A percentile compares a stretch with the other conserved stretches of the same genome.
Evolutionary conservation across 805 yeast species (phyloP).

Genomic region (Saccharomycopsis olivae): DNA sequence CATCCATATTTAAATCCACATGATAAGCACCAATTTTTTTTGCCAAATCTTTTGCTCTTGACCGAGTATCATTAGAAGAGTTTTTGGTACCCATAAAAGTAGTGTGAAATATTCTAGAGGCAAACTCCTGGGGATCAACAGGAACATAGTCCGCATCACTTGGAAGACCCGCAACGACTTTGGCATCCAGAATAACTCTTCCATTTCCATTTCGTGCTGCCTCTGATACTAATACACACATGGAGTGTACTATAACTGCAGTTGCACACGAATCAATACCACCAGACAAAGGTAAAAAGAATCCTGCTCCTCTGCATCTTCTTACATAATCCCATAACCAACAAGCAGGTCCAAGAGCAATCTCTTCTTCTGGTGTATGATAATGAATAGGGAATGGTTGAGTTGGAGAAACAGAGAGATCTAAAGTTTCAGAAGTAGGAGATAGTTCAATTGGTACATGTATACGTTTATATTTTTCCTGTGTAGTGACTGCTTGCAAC

Average conservation of each 20-base stretch:
- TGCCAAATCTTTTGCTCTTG: constrained; percentile 72
- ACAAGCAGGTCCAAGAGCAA: constrained; percentile 97
- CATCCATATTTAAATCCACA: constrained; percentile 85
- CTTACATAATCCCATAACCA: constrained; percentile 99
- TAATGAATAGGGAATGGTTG: constrained; percentile 39
- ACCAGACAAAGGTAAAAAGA: constrained; percentile 87
- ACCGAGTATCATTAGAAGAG: constrained; percentile 79
- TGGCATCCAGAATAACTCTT: constrained; percentile 71
- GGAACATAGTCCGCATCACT: constrained; percentile 51
- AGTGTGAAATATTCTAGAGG: constrained; percentile 71
- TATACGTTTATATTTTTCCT: constrained; percentile 35
- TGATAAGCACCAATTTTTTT: constrained; percentile 77
- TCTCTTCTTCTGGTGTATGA: constrained; percentile 88
- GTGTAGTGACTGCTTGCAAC: constrained; percentile 41
- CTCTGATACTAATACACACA: constrained; percentile 77
- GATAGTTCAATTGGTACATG: constrained; percentile 57
- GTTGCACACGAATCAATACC: constrained; percentile 99
- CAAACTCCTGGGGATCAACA: constrained; percentile 60
- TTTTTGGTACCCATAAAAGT: constrained; percentile 94
- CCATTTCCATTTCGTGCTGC: constrained; percentile 59
- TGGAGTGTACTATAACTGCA: constrained; percentile 84
- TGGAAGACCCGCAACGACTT: constrained; percentile 48
- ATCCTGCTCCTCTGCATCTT: constrained; percentile 85
- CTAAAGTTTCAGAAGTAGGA: constrained; percentile 47
- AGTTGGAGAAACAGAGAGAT: constrained; percentile 54